These are phyloP conservation scores for Persicaria maculosa DNA, from an alignment of 148 eudicot species.

Conservation along the genomic window DNA sequence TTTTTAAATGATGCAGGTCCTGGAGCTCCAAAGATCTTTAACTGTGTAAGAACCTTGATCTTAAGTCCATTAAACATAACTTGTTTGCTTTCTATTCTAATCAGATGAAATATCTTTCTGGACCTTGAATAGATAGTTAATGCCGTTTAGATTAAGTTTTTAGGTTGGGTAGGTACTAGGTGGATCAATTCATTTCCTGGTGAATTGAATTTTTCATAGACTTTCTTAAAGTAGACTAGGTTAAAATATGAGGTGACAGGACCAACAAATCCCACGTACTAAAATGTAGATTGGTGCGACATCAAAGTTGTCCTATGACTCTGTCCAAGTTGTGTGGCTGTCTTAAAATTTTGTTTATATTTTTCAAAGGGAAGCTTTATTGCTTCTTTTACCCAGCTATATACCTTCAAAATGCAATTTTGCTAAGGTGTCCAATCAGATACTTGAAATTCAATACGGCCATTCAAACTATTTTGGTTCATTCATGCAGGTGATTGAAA, in stretches of 20 bases:
- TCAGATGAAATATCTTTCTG: not conserved
- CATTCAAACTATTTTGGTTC: not conserved
- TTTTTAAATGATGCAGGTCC: slow-evolving; percentile 48
- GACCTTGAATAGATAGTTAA: not conserved
- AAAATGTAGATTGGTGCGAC: not conserved
- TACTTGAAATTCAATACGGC: not conserved
- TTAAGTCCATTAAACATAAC: not conserved
- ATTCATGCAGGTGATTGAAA: slow-evolving; percentile 64
- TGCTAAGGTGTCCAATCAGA: not conserved
- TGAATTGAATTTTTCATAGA: not conserved
- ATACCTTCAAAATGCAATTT: not conserved
- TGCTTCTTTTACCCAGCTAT: not conserved
- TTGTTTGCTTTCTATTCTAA: not conserved
- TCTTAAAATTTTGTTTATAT: not conserved
- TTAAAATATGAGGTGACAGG: not conserved
- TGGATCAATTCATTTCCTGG: not conserved
- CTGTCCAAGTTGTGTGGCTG: not conserved
- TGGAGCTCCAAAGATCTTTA: slow-evolving; percentile 52
- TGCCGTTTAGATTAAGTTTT: not conserved
- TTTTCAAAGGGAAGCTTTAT: not conserved
- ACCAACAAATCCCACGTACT: not conserved
- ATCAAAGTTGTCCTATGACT: not conserved
- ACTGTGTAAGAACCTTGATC: slow-evolving; percentile 43
- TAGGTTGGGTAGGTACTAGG: not conserved
- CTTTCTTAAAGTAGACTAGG: not conserved